Evolutionary conservation across 108 stramenopile species (phyloP).

Genomic region (Nannochloropsis salina): DNA sequence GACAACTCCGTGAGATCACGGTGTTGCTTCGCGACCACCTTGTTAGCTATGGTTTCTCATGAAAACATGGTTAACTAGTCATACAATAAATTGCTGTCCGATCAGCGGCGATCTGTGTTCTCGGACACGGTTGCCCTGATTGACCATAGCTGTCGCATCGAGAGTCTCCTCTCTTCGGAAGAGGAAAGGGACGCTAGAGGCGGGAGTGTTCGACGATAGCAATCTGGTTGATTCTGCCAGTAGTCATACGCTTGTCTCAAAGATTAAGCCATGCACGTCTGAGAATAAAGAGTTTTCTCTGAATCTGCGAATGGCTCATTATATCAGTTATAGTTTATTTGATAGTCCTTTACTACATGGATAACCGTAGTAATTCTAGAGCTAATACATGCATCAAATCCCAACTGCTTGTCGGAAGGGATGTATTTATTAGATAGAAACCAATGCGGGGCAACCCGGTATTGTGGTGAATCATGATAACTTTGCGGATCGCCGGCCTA

Average conservation of each 20-base stretch:
- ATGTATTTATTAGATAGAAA: constrained; percentile 93
- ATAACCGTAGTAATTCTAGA: constrained; percentile 98
- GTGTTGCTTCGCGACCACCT: not conserved
- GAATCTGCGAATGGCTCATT: constrained; percentile 89
- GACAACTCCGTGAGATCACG: not conserved
- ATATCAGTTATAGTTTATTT: constrained; percentile 99
- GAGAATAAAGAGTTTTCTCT: constrained; percentile 54
- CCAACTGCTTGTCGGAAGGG: constrained; percentile 65
- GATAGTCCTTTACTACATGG: constrained; percentile 96
- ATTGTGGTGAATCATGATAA: constrained; percentile 93
- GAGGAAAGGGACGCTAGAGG: not conserved
- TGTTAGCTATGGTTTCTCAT: not conserved
- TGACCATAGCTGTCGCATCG: not conserved
- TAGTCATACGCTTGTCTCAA: constrained; percentile 99
- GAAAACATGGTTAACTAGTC: not conserved
- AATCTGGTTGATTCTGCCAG: constrained; percentile 99
- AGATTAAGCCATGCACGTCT: constrained; percentile 99
- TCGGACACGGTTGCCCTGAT: not conserved
- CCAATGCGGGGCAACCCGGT: constrained; percentile 69
- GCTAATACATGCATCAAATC: constrained; percentile 94
- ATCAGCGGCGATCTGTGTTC: not conserved
- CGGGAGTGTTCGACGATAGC: constrained; percentile 40
- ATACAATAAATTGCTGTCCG: not conserved
- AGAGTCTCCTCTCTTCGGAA: not conserved
- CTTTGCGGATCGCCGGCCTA: constrained; percentile 71